Percentiles rank a stretch among this genome's conserved stretches.
Evolutionary conservation across 805 yeast species (phyloP).

Genomic region (Candida sonorensis): DNA sequence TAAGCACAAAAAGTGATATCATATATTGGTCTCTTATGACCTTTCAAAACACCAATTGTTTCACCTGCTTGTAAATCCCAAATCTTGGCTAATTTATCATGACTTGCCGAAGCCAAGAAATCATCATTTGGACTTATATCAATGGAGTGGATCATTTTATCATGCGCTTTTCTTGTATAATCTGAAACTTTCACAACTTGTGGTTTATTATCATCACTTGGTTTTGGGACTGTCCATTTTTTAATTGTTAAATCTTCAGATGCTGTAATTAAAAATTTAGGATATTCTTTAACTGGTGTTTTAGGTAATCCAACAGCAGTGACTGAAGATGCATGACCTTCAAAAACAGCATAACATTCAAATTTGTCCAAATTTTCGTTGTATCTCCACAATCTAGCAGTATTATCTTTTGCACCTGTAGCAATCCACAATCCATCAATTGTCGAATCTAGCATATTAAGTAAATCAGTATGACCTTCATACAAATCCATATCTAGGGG

Average conservation of each 20-base stretch:
- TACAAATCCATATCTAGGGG: conserved; percentile 57
- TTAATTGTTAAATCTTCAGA: conserved; percentile 81
- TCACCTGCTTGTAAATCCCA: conserved; percentile 90
- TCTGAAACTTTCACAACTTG: conserved; percentile 53
- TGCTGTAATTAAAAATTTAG: conserved; percentile 73
- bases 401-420: conserved; percentile 85
- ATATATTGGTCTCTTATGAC: conserved; percentile 95
- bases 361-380: conserved; percentile 35
- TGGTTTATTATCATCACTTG: conserved; percentile 9
- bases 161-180: conserved; percentile 94
- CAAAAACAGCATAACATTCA: conserved; percentile 51
- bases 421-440: conserved; percentile 84
- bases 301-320: conserved; percentile 76
- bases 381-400: conserved; percentile 78
- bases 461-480: conserved; percentile 81
- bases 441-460: conserved; percentile 73
- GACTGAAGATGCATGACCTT: conserved; percentile 84
- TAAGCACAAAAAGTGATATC: conserved; percentile 75
- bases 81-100: conserved; percentile 83
- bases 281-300: conserved; percentile 36
- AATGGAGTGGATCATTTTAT: conserved; percentile 86
- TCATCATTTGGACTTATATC: conserved; percentile 90
- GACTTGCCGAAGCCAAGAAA: conserved; percentile 86
- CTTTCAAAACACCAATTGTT: conserved; percentile 72
- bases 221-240: conserved; percentile 69